Base-by-base conservation (phyloP, 345 rosid species). In the Luvunga scandens region DNA sequence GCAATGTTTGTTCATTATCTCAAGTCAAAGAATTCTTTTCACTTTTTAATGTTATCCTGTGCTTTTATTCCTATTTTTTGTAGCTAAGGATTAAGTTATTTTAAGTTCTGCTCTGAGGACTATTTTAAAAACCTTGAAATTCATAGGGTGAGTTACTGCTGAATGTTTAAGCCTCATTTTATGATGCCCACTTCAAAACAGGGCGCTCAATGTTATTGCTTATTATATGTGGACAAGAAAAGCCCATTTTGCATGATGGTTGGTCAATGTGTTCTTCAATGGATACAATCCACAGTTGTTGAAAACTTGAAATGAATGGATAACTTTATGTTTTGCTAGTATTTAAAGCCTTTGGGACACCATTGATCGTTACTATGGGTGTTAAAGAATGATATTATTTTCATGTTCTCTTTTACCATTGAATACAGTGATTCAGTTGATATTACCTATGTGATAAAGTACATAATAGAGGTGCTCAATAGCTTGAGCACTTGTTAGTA, bases 211-310 rank as follows among this genome's bases (percentile, higher is more conserved):
- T 55, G 62, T 71, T 19, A 22, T 33, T 24, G n/a, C 65, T 25
- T 24, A 27, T 27, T 36, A 59, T 14, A 18, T 0, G 55, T 38
- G 25, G 66, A 73, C 38, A 72, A 27, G 69, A 55, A 31, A 31
- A 12, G 28, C 60, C 30, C 27, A 30, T 73, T 50, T 69, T 73
- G 13, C 60, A 16, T 39, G 39, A 33, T 16, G 28, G 42, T 74
- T 42, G 8, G 7, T 68, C 61, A 77, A 61, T 76, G 59, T 79
- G 66, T 57, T 22, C 36, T 66, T 27, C 56, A 55, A 59, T 24
- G 19, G 45, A 42, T 24, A 56, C 27, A 60, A 34, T 64, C 64
- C 22, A 48, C 34, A 18, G 19, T 24, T 75, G 59, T 63, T 12
- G 4, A 45, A 75, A 12, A 45, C 45, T 31, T 13, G 21, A 64